These are phyloP conservation scores for Coprinopsis sp. DNA, from an alignment of 768 basidiomycete species.

Conservation along the genomic window DNA sequence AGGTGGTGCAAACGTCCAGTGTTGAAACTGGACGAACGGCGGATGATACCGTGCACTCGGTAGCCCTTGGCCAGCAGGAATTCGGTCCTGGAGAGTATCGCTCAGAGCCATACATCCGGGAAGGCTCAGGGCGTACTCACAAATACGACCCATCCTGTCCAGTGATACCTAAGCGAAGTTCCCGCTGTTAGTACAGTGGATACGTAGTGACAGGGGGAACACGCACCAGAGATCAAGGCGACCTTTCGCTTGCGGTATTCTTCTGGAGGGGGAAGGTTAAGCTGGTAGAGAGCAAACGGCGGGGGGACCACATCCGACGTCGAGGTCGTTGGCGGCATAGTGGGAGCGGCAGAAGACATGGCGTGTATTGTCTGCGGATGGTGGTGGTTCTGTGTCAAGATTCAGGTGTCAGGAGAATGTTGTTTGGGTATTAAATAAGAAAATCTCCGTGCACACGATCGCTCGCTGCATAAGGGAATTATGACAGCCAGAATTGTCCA, in stretches of 20 bases:
- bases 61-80: slow-evolving; percentile 84
- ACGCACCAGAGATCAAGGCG: slow-evolving; percentile 81
- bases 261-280: slow-evolving; percentile 64
- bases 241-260: slow-evolving; percentile 90
- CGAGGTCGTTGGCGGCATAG: slow-evolving; percentile 34
- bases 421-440: too few relatives aligned
- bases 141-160: slow-evolving; percentile 96
- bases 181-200: slow-evolving; percentile 1
- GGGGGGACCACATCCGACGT: slow-evolving; percentile 33
- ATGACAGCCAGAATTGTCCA: too few relatives aligned
- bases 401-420: too few relatives aligned
- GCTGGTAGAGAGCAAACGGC: slow-evolving; percentile 47
- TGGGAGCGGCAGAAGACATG: slow-evolving; percentile 11
- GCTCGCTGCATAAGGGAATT: too few relatives aligned
- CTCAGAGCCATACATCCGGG: neutral
- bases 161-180: slow-evolving; percentile 66
- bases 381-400: too few relatives aligned
- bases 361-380: too few relatives aligned
- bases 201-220: neutral
- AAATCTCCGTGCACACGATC: too few relatives aligned
- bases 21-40: slow-evolving; percentile 97
- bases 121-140: slow-evolving; percentile 36
- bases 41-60: slow-evolving; percentile 92
- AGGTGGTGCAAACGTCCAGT: slow-evolving; percentile 92
- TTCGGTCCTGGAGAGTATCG: slow-evolving; percentile 56